Conservation (phyloP, 164 flowering plant species). For the Chloranthus sessilifolius region DNA sequence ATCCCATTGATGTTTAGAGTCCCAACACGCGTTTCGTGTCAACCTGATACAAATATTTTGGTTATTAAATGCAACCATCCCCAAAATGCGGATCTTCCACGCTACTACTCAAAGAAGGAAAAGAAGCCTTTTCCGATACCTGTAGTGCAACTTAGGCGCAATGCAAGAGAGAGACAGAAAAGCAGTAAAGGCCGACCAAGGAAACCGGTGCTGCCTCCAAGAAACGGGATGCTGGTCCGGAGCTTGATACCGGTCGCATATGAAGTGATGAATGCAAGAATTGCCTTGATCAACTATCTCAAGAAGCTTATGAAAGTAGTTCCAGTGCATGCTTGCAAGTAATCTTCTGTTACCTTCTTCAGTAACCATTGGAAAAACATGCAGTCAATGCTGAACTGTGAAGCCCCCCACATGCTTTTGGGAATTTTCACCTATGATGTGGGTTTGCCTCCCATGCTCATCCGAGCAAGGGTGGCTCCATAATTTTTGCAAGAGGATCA, state of each 20-base stretch:
- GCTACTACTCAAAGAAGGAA: conserved; percentile 65
- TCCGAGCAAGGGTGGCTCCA: too few relatives aligned
- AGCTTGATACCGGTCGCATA: conserved; percentile 79
- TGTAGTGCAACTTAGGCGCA: conserved; percentile 76
- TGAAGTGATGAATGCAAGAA: conserved; percentile 69
- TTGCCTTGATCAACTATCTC: conserved; percentile 75
- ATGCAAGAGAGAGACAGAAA: conserved; percentile 84
- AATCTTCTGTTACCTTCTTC: conserved; percentile 30
- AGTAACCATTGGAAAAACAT: too few relatives aligned
- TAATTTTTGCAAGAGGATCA: too few relatives aligned
- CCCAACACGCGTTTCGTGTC: conserved; percentile 21
- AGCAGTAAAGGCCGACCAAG: conserved; percentile 47
- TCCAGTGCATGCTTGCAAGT: conserved; percentile 90
- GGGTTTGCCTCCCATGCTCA: too few relatives aligned
- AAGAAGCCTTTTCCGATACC: conserved; percentile 92
- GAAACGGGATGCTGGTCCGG: conserved; percentile 70
- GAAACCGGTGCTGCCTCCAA: conserved; percentile 66
- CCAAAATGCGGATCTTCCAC: conserved; percentile 87
- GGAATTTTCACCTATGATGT: too few relatives aligned
- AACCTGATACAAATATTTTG: conserved; percentile 13
- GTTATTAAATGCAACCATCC: conserved; percentile 46
- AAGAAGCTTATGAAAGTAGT: conserved; percentile 81
- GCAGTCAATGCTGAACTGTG: too few relatives aligned
- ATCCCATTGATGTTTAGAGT: conserved; percentile 21
- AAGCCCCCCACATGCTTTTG: too few relatives aligned